Evolutionary conservation across 1,139 yeast species (phyloP), one percentile per base, ranked within the genome.

Genomic region (Keqinozyma sinolaborantium): DNA sequence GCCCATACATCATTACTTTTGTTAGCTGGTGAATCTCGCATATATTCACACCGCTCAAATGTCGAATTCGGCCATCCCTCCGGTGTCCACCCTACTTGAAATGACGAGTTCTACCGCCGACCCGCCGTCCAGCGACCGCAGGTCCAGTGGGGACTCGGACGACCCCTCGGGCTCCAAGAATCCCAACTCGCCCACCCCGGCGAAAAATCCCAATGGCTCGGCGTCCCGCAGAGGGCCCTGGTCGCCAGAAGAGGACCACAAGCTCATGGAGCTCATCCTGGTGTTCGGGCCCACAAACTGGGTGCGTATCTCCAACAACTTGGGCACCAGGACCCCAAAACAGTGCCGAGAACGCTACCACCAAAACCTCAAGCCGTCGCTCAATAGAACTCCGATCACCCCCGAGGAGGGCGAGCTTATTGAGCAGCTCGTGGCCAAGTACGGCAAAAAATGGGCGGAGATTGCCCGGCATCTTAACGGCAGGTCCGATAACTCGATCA

Each of bases 381-480:
- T 88, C 39, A 86, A 86, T 56, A 75, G 90, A 47, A 65, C 83
- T 27, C 96, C 96, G 7, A 88, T 88, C 33, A 73, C 94, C 6
- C 74, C 77, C 12, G 95, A 86, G 47, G 97, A 88, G 56, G 96
- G 96, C 21, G 75, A 71, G 29, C 64, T 79, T 40, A 88, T 88
- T 41, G 95, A 87, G 58, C 77, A 77, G 42, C 69, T 88, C 34
- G 96, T 88, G 27, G 76, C 73, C 8, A 76, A 78, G 44, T 77
- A 84, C 51, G 97, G 97, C 31, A 86, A 87, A 56, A 77, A 85
- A 50, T 88, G 97, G 97, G 96, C 96, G 1, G 95, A 86, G 52
- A 88, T 88, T 31, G 87, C 95, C 16, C 73, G 95, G 32, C 95
- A 86, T 56, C 61, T 88, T 40, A 82, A 84, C 43, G 95, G 95